These are phyloP conservation scores for Globisporangium mamillatum DNA, from an alignment of 352 stramenopile species.

Conservation along the genomic window DNA sequence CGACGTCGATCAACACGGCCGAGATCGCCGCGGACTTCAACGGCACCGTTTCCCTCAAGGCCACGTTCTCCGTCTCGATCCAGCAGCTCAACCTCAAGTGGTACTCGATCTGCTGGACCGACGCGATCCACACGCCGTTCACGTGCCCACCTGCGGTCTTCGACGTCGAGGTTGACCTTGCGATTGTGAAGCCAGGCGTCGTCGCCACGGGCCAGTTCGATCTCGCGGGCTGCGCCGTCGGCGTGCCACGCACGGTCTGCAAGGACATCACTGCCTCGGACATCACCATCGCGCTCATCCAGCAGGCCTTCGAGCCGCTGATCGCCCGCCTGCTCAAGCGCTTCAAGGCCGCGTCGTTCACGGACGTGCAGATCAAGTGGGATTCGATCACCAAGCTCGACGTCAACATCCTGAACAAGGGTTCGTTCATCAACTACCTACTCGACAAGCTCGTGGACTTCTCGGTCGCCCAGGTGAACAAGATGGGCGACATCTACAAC, in stretches of 20 bases:
- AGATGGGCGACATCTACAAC: conserved; percentile 61
- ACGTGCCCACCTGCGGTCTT: conserved; percentile 38
- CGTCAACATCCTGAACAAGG: conserved; percentile 41
- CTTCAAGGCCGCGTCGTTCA: conserved; percentile 33
- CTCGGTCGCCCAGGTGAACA: conserved; percentile 51
- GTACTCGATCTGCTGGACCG: conserved; percentile 61
- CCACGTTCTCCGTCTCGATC: conserved; percentile 41
- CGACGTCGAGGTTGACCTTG: conserved; percentile 35
- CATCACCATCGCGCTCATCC: conserved; percentile 35
- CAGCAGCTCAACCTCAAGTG: conserved; percentile 57
- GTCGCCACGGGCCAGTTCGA: conserved; percentile 33
- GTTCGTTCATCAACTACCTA: conserved; percentile 40
- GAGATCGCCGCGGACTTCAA: conserved; percentile 44
- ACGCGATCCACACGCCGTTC: conserved; percentile 40
- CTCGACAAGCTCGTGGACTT: conserved; percentile 48
- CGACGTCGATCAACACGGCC: conserved; percentile 35
- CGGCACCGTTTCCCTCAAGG: conserved; percentile 32
- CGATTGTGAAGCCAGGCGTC: conserved; percentile 32
- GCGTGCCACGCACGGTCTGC: conserved; percentile 37
- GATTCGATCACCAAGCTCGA: conserved; percentile 50
- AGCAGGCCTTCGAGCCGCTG: conserved; percentile 31
- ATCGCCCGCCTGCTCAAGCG: conserved; percentile 35
- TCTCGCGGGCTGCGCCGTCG: conserved; percentile 34
- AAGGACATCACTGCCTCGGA: conserved; percentile 45
- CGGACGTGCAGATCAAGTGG: conserved; percentile 32